These are phyloP conservation scores for Stachybotrys elegans DNA, from an alignment of 2,329 filamentous ascomycete genomes.

Conservation along the genomic window DNA sequence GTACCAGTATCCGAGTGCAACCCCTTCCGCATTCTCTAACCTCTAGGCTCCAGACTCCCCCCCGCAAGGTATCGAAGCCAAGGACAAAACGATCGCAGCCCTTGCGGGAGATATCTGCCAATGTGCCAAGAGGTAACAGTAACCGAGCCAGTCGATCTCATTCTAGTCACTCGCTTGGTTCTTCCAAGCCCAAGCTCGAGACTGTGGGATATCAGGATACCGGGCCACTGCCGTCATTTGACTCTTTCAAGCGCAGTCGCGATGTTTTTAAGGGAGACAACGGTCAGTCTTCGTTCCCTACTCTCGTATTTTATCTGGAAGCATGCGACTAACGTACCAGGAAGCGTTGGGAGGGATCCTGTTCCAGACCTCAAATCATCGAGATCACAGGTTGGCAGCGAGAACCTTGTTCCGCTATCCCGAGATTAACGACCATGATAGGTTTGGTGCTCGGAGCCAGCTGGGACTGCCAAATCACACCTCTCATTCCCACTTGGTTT, in stretches of 20 bases:
- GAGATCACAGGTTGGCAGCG: constrained; percentile 20
- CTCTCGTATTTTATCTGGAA: no score
- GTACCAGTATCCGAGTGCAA: constrained; percentile 13
- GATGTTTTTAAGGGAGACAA: constrained; percentile 19
- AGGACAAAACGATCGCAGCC: constrained; percentile 25
- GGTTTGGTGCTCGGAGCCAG: constrained; percentile 26
- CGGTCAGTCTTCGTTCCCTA: background rate
- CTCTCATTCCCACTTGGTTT: no score
- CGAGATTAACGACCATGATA: no score
- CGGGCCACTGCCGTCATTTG: constrained; percentile 12
- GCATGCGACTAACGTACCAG: no score
- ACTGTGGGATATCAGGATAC: no score
- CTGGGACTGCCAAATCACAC: no score
- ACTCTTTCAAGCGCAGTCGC: constrained; percentile 15
- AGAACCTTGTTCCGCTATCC: no score
- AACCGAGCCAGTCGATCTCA: constrained; percentile 12
- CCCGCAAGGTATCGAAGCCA: constrained; percentile 22
- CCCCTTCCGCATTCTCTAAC: constrained; percentile 2
- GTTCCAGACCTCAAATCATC: constrained; percentile 13
- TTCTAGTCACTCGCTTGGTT: constrained; percentile 7
- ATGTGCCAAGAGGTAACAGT: constrained; percentile 24
- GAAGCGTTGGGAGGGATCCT: no score
- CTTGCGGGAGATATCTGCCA: constrained; percentile 28
- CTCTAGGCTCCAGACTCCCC: constrained; percentile 17
- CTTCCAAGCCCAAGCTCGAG: no score